Evolutionary conservation across 2,329 filamentous ascomycete species (phyloP).

Genomic region (Fusarium torreyae): DNA sequence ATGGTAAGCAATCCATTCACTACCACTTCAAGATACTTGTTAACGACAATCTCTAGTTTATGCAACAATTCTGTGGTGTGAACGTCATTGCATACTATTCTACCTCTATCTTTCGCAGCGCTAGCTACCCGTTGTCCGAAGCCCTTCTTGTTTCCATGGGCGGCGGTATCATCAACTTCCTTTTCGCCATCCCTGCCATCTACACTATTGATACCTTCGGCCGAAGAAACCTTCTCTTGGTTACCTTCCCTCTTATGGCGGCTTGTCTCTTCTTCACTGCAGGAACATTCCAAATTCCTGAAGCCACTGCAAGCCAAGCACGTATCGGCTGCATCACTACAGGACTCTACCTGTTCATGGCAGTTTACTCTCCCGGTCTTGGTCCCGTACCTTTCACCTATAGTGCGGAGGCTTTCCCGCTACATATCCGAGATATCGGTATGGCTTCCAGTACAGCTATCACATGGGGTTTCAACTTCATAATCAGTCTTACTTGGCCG

Average conservation of each 20-base stretch:
- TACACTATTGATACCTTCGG: slow-evolving; percentile 73
- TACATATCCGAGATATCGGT: slow-evolving; percentile 69
- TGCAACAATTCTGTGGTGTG: slow-evolving; percentile 59
- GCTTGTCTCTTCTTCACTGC: slow-evolving; percentile 68
- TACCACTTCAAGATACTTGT: background rate
- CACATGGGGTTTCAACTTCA: slow-evolving; percentile 59
- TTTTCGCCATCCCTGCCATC: slow-evolving; percentile 71
- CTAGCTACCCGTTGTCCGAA: slow-evolving; percentile 57
- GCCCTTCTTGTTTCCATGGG: slow-evolving; percentile 70
- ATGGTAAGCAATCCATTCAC: slow-evolving; percentile 47
- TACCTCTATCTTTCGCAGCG: slow-evolving; percentile 59
- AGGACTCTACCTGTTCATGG: slow-evolving; percentile 59
- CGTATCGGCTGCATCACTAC: slow-evolving; percentile 55
- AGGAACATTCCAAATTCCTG: slow-evolving; percentile 63
- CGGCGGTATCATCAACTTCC: slow-evolving; percentile 70
- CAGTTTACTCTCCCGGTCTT: slow-evolving; percentile 65
- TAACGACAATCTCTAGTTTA: slow-evolving; percentile 46
- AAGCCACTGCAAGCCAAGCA: slow-evolving; percentile 7
- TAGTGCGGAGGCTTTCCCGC: slow-evolving; percentile 71
- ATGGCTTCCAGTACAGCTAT: slow-evolving; percentile 65
- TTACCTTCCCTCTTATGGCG: slow-evolving; percentile 72
- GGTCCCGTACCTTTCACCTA: slow-evolving; percentile 73
- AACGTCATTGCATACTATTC: slow-evolving; percentile 73
- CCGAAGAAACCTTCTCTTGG: slow-evolving; percentile 68
- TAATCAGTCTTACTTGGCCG: slow-evolving; percentile 57